phyloP scores from a whole-genome alignment of 768 basidiomycete species.

The Termitomyces sp. region DNA sequence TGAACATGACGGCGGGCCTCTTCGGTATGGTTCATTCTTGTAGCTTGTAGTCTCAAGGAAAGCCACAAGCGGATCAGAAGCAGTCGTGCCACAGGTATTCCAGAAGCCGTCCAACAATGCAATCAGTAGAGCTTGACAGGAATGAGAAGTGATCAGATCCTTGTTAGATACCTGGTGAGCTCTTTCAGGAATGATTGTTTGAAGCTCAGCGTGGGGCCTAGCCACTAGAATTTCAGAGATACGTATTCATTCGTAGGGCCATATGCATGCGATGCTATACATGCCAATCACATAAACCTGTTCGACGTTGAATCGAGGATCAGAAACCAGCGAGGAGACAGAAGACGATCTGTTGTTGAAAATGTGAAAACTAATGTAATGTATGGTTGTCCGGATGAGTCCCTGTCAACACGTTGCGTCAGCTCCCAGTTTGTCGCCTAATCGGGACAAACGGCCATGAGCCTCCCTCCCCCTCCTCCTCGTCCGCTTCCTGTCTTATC shows the following conservation, averaged over 20 bases:
- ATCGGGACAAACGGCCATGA: constrained; percentile 20
- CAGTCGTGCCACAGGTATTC: neutral
- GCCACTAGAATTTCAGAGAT: neutral
- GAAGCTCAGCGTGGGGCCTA: neutral
- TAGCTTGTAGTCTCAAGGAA: neutral
- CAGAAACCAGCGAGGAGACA: neutral
- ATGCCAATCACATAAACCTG: neutral
- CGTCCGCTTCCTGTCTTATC: constrained; percentile 18
- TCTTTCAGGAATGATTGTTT: neutral
- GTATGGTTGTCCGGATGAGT: neutral
- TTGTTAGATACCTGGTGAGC: neutral
- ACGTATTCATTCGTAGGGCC: no score
- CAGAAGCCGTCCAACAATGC: constrained; percentile 1
- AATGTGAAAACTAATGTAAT: no score
- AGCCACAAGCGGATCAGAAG: neutral
- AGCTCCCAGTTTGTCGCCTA: constrained; percentile 10
- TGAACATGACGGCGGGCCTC: neutral
- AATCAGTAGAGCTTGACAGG: neutral
- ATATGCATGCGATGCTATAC: neutral
- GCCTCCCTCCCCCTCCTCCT: constrained; percentile 10
- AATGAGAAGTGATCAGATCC: neutral
- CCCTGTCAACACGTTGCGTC: constrained; percentile 10
- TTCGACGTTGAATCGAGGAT: neutral
- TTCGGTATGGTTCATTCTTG: neutral
- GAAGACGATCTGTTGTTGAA: neutral